Evolutionary conservation across 2,329 filamentous ascomycete species (phyloP).

Genomic region (Aurifilum marmelostoma): DNA sequence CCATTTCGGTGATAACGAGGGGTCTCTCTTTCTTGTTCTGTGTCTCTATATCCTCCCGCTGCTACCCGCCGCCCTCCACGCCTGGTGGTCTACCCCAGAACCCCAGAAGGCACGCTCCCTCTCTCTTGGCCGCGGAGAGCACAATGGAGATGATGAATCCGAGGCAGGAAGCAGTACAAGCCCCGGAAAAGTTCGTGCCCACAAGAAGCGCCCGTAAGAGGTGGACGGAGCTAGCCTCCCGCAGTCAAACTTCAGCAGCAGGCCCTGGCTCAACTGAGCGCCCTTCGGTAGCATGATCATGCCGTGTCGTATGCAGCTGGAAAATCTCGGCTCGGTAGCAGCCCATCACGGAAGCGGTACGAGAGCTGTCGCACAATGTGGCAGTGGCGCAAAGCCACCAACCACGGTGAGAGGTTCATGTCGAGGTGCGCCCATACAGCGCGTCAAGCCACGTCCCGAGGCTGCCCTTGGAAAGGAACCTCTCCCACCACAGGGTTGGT

Average conservation of each 20-base stretch:
- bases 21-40: background rate
- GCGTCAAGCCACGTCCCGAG: background rate
- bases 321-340: constrained; percentile 7
- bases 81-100: background rate
- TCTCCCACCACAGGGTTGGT: no score
- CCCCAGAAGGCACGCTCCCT: background rate
- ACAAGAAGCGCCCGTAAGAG: background rate
- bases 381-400: background rate
- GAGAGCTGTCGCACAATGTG: background rate
- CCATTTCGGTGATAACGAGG: background rate
- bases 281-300: background rate
- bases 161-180: background rate
- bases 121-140: background rate
- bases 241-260: background rate
- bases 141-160: background rate
- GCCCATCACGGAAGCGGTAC: background rate
- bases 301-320: background rate
- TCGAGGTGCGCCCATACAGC: background rate
- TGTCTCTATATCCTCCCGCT: background rate
- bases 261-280: background rate
- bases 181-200: background rate
- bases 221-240: background rate
- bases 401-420: no score
- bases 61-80: background rate
- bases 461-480: background rate